Conservation (phyloP, 1,139 yeast genomes). For the Groenewaldozyma sp. region DNA sequence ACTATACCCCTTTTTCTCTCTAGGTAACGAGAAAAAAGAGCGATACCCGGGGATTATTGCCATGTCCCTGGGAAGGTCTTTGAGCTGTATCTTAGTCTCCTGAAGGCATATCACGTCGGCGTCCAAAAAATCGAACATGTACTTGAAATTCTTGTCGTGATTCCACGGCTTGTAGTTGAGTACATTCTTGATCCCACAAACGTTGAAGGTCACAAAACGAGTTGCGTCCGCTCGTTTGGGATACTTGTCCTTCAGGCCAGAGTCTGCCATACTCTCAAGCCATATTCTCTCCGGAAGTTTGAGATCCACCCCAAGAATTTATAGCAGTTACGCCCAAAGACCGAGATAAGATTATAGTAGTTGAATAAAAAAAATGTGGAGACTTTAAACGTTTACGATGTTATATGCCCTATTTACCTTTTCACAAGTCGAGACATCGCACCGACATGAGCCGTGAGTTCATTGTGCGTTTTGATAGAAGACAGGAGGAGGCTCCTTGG, state of each 20-base stretch:
- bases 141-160: constrained; percentile 38
- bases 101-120: constrained; percentile 79
- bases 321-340: not conserved
- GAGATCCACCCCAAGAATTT: not conserved
- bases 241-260: not conserved
- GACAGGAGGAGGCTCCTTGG: too few species aligned
- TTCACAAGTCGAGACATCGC: too few species aligned
- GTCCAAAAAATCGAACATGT: constrained; percentile 45
- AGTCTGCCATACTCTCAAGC: not conserved
- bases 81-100: constrained; percentile 63
- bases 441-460: too few species aligned
- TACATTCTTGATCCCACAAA: constrained; percentile 74
- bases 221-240: constrained; percentile 6
- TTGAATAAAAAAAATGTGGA: constrained; percentile 1
- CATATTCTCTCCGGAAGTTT: not conserved
- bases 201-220: constrained; percentile 66
- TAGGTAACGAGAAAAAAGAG: constrained; percentile 64
- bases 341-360: not conserved
- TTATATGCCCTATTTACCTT: too few species aligned
- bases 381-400: too few species aligned
- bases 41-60: constrained; percentile 51
- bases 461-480: too few species aligned
- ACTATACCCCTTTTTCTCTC: constrained; percentile 59
- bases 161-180: constrained; percentile 83
- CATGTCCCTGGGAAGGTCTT: constrained; percentile 39